Evolutionary conservation across 73 alveolate genomes (phyloP), one percentile per base, ranked within the genome.

Genomic region (Durusdinium trenchii): DNA sequence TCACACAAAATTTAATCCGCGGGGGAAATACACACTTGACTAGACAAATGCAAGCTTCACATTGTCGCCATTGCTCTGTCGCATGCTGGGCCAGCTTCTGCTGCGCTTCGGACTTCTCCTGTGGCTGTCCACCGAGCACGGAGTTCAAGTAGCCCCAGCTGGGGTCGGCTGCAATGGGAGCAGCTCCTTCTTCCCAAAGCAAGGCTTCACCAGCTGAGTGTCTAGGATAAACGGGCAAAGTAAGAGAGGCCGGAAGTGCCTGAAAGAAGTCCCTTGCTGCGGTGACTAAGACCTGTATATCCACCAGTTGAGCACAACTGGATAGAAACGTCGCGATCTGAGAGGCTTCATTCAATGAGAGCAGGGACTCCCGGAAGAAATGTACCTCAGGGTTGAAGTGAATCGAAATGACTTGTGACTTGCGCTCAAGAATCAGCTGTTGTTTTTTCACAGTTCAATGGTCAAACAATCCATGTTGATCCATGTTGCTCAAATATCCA

Each of bases 321-420:
- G 92, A 42, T 28, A 94, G 94, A 83, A 94, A 94, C 71, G 40
- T 76, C 78, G 83, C 64, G 47, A 94, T 81, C 30, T 76, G 99
- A 14, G 99, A 76, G 75, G 91, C 99, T 51, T 94, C 99, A 38
- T 94, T 89, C 78, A 91, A 38, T 1, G 90, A 54, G 36, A 91
- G 75, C 89, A 91, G 76, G 81, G 99, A 52, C 36, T 73, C 84
- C 36, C 99, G 94, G 84, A 94, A 94, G 99, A 73, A 94, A 83
- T 94, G 99, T 52, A 94, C 99, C 94, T 81, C 85, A 60, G 30
- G 73, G n/a, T n/a, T n/a, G n/a, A n/a, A n/a, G n/a, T n/a, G n/a
- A n/a, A n/a, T n/a, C n/a, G n/a, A n/a, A n/a, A n/a, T n/a, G n/a
- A n/a, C n/a, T n/a, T n/a, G n/a, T n/a, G n/a, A n/a, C n/a, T n/a